Evolutionary conservation across 2,329 filamentous ascomycete species (phyloP).

Genomic region (Berkeleyomyces rouxiae): DNA sequence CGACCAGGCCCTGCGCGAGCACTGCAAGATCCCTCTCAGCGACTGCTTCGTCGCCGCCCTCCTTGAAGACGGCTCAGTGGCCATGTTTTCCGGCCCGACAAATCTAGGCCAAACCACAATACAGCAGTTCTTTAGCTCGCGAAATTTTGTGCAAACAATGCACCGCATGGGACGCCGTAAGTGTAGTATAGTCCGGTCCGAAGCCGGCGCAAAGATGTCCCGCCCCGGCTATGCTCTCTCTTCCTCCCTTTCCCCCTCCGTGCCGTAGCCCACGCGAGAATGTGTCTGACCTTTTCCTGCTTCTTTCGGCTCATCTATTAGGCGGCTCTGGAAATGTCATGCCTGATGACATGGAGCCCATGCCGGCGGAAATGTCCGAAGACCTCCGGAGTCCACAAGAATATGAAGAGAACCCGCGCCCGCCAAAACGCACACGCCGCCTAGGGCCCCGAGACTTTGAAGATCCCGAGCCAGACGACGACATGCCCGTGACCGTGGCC

Average conservation of each 20-base stretch:
- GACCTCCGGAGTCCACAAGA: neutral
- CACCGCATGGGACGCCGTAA: slow-evolving; percentile 2
- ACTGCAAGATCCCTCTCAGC: slow-evolving; percentile 34
- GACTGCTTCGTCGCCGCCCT: slow-evolving; percentile 37
- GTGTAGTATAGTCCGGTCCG: neutral
- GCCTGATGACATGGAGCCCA: neutral
- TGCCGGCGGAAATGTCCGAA: neutral
- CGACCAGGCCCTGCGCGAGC: slow-evolving; percentile 32
- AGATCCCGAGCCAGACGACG: slow-evolving; percentile 1
- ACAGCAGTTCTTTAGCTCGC: slow-evolving; percentile 30
- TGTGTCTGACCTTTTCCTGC: neutral
- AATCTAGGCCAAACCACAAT: slow-evolving; percentile 24
- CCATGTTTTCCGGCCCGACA: slow-evolving; percentile 30
- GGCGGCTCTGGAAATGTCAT: neutral
- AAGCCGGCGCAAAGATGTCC: too few species aligned
- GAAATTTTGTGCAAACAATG: slow-evolving; percentile 22
- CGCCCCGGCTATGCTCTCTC: neutral
- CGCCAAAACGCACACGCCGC: neutral
- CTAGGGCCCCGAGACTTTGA: neutral
- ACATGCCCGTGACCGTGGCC: neutral
- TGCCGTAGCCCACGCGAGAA: neutral
- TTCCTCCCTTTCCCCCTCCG: neutral
- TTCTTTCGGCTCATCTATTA: neutral
- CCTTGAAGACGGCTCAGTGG: slow-evolving; percentile 29
- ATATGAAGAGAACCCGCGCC: neutral